Conservation (phyloP, 805 yeast species). For the Lachancea lanzarotensis region DNA sequence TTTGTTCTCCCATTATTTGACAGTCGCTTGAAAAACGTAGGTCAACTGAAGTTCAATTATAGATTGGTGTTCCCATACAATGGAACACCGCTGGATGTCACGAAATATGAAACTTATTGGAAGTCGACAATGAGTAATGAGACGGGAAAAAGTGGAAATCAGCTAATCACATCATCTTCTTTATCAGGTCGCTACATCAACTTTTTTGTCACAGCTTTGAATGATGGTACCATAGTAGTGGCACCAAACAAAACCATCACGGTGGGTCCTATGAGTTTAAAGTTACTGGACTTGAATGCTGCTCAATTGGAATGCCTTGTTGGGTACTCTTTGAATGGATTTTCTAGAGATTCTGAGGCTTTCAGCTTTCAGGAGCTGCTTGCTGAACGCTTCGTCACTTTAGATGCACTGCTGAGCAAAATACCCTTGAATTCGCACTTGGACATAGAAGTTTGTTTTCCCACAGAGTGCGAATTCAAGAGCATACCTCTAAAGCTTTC, state of each 20-base stretch:
- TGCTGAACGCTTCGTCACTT: slow-evolving; percentile 45
- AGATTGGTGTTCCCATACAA: slow-evolving; percentile 85
- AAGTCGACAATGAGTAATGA: slow-evolving; percentile 66
- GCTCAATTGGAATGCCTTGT: slow-evolving; percentile 30
- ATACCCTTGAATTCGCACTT: slow-evolving; percentile 58
- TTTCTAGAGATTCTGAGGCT: slow-evolving; percentile 11
- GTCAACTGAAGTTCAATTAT: slow-evolving; percentile 68
- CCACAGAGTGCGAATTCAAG: slow-evolving; percentile 47
- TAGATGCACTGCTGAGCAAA: slow-evolving; percentile 49
- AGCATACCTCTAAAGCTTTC: slow-evolving; percentile 37
- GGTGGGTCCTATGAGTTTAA: slow-evolving; percentile 44
- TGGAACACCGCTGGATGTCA: slow-evolving; percentile 77
- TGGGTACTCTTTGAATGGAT: slow-evolving; percentile 20
- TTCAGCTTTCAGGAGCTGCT: slow-evolving; percentile 23
- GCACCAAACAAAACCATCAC: slow-evolving; percentile 61
- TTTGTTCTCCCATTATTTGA: slow-evolving; percentile 71
- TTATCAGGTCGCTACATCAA: slow-evolving; percentile 73
- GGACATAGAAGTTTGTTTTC: slow-evolving; percentile 70
- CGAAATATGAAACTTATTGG: slow-evolving; percentile 96
- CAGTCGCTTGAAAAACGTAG: slow-evolving; percentile 71
- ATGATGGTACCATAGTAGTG: slow-evolving; percentile 82
- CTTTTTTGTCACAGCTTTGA: slow-evolving; percentile 60
- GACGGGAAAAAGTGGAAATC: slow-evolving; percentile 15
- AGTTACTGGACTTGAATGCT: slow-evolving; percentile 49
- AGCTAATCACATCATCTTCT: slow-evolving; percentile 84